phyloP scores from a whole-genome alignment of 306 rosid species.

The Begonia masoniana region DNA sequence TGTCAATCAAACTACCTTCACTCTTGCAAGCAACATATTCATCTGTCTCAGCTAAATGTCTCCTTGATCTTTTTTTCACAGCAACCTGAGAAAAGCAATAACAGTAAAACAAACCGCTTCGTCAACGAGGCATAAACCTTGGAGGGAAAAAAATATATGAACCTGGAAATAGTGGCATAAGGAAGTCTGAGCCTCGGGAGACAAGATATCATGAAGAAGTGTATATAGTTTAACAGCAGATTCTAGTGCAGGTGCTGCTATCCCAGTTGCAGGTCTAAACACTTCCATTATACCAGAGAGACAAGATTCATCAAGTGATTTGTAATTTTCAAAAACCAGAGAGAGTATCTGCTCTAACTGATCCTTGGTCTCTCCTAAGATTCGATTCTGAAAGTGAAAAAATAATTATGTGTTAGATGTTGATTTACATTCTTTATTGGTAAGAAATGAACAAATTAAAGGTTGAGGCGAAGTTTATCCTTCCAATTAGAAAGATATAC shows the following conservation, averaged over 20 bases:
- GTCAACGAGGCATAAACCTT: too few relatives aligned
- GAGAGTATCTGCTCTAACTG: slow-evolving; percentile 74
- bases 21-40: slow-evolving; percentile 58
- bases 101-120: slow-evolving; percentile 12
- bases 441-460: background rate
- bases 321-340: slow-evolving; percentile 77
- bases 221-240: slow-evolving; percentile 88
- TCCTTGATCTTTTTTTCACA: slow-evolving; percentile 72
- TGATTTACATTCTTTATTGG: slow-evolving; percentile 7
- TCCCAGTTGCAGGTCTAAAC: slow-evolving; percentile 58
- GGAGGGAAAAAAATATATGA: slow-evolving; percentile 12
- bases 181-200: slow-evolving; percentile 90
- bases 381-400: slow-evolving; percentile 50
- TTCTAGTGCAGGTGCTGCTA: slow-evolving; percentile 77
- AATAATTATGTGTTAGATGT: slow-evolving; percentile 3
- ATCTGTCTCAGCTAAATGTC: slow-evolving; percentile 84
- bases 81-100: slow-evolving; percentile 55
- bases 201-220: slow-evolving; percentile 83
- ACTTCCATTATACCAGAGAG: slow-evolving; percentile 72
- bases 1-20: slow-evolving; percentile 59
- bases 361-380: slow-evolving; percentile 90
- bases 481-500: too few relatives aligned
- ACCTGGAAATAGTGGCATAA: slow-evolving; percentile 98
- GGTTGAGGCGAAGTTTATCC: too few relatives aligned
- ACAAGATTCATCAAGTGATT: slow-evolving; percentile 75